phyloP scores from a whole-genome alignment of 2,329 filamentous ascomycete genomes.

The Fusarium graminum region DNA sequence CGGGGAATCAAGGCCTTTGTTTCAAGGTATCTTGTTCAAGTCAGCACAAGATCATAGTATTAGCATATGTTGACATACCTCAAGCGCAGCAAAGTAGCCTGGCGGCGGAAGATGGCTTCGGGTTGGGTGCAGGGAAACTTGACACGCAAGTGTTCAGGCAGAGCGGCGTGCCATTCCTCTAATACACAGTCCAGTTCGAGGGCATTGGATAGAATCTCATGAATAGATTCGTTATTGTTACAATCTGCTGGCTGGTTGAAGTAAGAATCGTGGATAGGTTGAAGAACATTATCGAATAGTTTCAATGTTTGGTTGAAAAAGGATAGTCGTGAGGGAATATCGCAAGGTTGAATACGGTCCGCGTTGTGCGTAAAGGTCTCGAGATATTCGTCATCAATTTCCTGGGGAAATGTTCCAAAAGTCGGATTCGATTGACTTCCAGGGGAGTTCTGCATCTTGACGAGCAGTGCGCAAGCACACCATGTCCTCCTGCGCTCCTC shows the following conservation, averaged over 20 bases:
- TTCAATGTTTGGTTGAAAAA: conserved; percentile 44
- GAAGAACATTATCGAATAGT: conserved; percentile 40
- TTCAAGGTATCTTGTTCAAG: conserved; percentile 39
- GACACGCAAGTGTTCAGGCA: conserved; percentile 41
- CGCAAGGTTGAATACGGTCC: conserved; percentile 34
- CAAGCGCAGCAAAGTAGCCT: conserved; percentile 44
- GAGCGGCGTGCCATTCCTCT: conserved; percentile 41
- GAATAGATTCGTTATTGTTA: conserved; percentile 10
- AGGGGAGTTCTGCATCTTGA: conserved; percentile 41
- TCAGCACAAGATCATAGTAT: neutral
- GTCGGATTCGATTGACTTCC: conserved; percentile 18
- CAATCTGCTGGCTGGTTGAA: conserved; percentile 11
- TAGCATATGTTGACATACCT: conserved; percentile 10
- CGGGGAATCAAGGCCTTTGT: conserved; percentile 42
- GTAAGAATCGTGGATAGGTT: conserved; percentile 38
- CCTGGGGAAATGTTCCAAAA: conserved; percentile 40
- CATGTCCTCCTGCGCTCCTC: conserved; percentile 47
- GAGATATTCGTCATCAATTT: conserved; percentile 46
- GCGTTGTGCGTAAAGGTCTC: conserved; percentile 24
- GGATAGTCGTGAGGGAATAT: conserved; percentile 40
- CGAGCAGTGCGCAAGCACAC: conserved; percentile 44
- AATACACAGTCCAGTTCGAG: conserved; percentile 41
- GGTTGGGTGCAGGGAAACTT: conserved; percentile 37
- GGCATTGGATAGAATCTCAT: conserved; percentile 33
- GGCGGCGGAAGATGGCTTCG: conserved; percentile 42